Base-by-base conservation (phyloP, 2,329 filamentous ascomycete species). In the Corinectria fuckeliana region DNA sequence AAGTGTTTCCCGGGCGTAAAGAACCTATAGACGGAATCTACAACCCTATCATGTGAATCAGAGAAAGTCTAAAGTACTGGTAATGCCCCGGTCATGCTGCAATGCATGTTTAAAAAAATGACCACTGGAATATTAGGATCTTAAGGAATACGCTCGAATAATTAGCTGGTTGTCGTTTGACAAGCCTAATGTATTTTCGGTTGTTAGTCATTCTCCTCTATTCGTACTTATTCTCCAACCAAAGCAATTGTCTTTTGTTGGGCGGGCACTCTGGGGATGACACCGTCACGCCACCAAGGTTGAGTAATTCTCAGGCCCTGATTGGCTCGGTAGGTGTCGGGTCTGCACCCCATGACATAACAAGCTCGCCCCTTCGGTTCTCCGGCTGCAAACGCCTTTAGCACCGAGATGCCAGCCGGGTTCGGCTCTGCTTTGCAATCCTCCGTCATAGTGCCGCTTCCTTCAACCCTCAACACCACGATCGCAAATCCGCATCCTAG, bases 321-420 rank as follows among this genome's bases (percentile, higher is more conserved):
- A 80, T 80, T 80, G 76, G 77, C 59, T 69, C 75, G 72, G 72
- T 61, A 54, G 61, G 69, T 66, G 54, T 68, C 73, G 75, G 76
- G 64, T 58, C 49, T 57, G 54, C 62, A 65, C 53, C 60, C 63
- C 45, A 59, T 70, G 66, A 68, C 68, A 64, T 70, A 65, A 49
- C 11, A 47, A 61, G 50, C 49, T 52, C 50, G 47, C 49, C 63
- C 50, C 55, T 65, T 71, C 66, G 54, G 61, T 61, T 60, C 61
- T 67, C 66, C 66, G 69, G 68, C 63, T 67, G 65, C 67, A 70
- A 69, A 72, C 67, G 65, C 69, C 70, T 68, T 67, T 68, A 70
- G 61, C 65, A 65, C 72, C 68, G 69, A 71, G 62, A 45, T 58
- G 56, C 63, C 63, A 65, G 66, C 56, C 56, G 36, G 50, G 14